A percentile compares a stretch with the other conserved stretches of the same genome.
phyloP scores from a whole-genome alignment of 768 basidiomycete species.

The Hygrophoropsis aurantiaca region DNA sequence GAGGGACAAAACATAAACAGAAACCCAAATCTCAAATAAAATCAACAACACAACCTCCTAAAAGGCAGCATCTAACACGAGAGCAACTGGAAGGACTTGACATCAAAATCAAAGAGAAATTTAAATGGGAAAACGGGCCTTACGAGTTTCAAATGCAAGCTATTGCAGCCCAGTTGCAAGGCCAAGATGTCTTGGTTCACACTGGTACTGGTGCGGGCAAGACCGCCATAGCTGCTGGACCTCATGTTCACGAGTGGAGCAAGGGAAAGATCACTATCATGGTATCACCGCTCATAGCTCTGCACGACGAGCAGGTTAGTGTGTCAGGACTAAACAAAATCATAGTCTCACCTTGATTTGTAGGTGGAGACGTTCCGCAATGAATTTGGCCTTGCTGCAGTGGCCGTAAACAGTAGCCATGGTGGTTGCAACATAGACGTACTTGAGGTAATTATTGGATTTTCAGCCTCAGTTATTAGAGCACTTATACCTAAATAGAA shows the following conservation, averaged over 20 bases:
- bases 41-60: neutral
- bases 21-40: neutral
- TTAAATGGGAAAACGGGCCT: conserved; percentile 20
- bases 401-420: conserved; percentile 32
- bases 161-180: conserved; percentile 27
- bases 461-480: neutral
- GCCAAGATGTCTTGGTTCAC: conserved; percentile 34
- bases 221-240: conserved; percentile 39
- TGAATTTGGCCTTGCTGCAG: conserved; percentile 30
- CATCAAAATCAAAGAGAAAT: conserved; percentile 19
- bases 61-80: too few species aligned
- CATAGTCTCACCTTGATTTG: too few species aligned
- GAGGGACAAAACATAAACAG: too few species aligned
- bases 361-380: conserved; percentile 30
- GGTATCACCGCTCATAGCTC: conserved; percentile 37
- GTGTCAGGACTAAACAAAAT: too few species aligned
- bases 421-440: conserved; percentile 26
- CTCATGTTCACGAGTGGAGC: conserved; percentile 25
- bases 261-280: conserved; percentile 34
- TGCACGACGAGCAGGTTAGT: conserved; percentile 37
- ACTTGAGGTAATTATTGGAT: conserved; percentile 21
- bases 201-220: conserved; percentile 38
- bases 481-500: conserved; percentile 9
- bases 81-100: neutral
- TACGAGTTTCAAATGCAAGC: conserved; percentile 29